Percentiles rank a stretch among this genome's conserved stretches.
phyloP scores from a whole-genome alignment of 805 yeast genomes.

The Metschnikowia amazonensis region DNA sequence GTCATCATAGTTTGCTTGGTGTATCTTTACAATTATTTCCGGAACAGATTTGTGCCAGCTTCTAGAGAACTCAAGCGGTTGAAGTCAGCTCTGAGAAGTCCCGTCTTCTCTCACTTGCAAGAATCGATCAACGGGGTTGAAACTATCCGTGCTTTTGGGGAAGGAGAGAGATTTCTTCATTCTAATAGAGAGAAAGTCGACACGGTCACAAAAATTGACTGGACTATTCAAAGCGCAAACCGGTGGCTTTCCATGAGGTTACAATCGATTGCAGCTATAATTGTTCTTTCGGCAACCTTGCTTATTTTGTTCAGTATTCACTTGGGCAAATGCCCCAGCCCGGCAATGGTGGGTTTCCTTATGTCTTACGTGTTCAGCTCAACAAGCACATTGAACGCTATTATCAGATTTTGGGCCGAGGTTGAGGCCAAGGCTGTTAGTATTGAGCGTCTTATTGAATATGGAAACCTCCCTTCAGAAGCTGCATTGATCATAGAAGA shows the following conservation, averaged over 20 bases:
- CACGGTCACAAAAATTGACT: slow-evolving; percentile 21
- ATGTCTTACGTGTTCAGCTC: slow-evolving; percentile 35
- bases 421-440: slow-evolving; percentile 33
- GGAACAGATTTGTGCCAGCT: slow-evolving; percentile 32
- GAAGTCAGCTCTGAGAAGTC: slow-evolving; percentile 29
- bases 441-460: slow-evolving; percentile 37
- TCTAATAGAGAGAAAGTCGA: slow-evolving; percentile 25
- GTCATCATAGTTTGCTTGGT: slow-evolving; percentile 25
- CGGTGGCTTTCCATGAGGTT: slow-evolving; percentile 39
- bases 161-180: slow-evolving; percentile 27
- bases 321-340: slow-evolving; percentile 23
- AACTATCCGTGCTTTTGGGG: slow-evolving; percentile 32
- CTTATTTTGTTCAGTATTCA: slow-evolving; percentile 26
- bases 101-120: slow-evolving; percentile 34
- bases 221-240: slow-evolving; percentile 23
- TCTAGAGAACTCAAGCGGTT: slow-evolving; percentile 34
- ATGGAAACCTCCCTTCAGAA: slow-evolving; percentile 28
- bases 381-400: slow-evolving; percentile 28
- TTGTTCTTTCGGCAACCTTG: slow-evolving; percentile 29
- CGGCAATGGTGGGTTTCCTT: slow-evolving; percentile 36
- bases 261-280: slow-evolving; percentile 32
- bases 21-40: slow-evolving; percentile 28
- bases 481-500: slow-evolving; percentile 21
- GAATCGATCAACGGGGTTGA: slow-evolving; percentile 37
- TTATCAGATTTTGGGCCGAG: slow-evolving; percentile 34